A percentile compares a stretch with the other conserved stretches of the same genome.
Evolutionary conservation across 768 basidiomycete species (phyloP).

Genomic region (Sporobolomyces pararoseus): DNA sequence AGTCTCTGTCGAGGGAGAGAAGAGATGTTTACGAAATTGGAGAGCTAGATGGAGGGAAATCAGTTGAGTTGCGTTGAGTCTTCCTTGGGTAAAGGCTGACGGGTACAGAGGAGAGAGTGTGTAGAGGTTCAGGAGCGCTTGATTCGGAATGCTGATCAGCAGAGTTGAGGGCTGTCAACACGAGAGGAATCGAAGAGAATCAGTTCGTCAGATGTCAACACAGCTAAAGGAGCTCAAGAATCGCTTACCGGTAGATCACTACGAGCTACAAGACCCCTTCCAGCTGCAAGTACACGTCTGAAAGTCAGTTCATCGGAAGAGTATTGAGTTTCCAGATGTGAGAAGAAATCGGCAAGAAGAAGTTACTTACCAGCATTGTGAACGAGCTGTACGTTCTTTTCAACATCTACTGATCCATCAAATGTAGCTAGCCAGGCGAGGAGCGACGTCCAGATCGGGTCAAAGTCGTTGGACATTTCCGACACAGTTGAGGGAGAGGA

Average conservation of each 20-base stretch:
- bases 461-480: slow-evolving; percentile 11
- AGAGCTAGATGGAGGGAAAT: slow-evolving; percentile 76
- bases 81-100: slow-evolving; percentile 46
- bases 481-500: neutral
- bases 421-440: slow-evolving; percentile 19
- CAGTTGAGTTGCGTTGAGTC: slow-evolving; percentile 63
- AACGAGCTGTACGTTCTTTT: slow-evolving; percentile 17
- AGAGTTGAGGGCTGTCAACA: slow-evolving; percentile 54
- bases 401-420: neutral
- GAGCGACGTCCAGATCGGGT: slow-evolving; percentile 14
- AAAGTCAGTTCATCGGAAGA: neutral
- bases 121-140: slow-evolving; percentile 65
- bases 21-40: slow-evolving; percentile 47
- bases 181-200: neutral
- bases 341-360: neutral
- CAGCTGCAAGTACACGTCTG: neutral
- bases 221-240: neutral
- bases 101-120: slow-evolving; percentile 67
- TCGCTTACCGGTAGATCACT: slow-evolving; percentile 12
- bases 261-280: slow-evolving; percentile 37
- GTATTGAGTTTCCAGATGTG: rapidly evolving
- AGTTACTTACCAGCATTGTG: slow-evolving; percentile 26
- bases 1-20: neutral
- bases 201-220: rapidly evolving
- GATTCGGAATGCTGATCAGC: slow-evolving; percentile 68